These are phyloP conservation scores for Oryza punctata DNA, from an alignment of 176 grass and related monocot genomes.

Conservation along the genomic window DNA sequence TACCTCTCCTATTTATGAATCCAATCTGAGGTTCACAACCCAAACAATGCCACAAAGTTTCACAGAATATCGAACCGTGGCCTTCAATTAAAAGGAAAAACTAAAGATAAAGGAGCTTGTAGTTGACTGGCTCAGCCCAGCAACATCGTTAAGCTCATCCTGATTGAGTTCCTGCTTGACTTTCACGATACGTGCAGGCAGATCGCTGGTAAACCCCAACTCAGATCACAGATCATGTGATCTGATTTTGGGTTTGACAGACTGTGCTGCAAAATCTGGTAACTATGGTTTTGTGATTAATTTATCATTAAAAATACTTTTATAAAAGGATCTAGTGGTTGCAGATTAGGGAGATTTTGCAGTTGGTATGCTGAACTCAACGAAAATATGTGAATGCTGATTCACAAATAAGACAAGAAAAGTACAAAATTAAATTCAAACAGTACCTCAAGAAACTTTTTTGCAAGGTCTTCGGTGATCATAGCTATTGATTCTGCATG, in stretches of 20 bases:
- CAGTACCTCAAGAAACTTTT: constrained; percentile 66
- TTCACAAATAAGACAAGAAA: neutral
- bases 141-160: neutral
- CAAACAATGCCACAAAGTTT: neutral
- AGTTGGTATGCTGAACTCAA: neutral
- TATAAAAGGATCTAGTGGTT: neutral
- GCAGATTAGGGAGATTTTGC: neutral
- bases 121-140: neutral
- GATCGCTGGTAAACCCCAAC: neutral
- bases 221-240: neutral
- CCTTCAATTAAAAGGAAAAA: neutral
- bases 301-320: neutral
- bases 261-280: neutral
- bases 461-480: constrained; percentile 62
- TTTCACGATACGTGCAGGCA: neutral
- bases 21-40: neutral
- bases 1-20: neutral
- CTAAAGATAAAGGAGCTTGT: neutral
- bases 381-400: neutral
- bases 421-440: constrained; percentile 20
- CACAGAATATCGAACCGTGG: neutral
- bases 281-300: neutral
- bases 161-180: neutral
- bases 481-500: constrained; percentile 76
- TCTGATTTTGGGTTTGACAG: neutral